Evolutionary conservation across 2,329 filamentous ascomycete genomes (phyloP), one percentile per base, ranked within the genome.

Genomic region (Aureobasidium subglaciale): DNA sequence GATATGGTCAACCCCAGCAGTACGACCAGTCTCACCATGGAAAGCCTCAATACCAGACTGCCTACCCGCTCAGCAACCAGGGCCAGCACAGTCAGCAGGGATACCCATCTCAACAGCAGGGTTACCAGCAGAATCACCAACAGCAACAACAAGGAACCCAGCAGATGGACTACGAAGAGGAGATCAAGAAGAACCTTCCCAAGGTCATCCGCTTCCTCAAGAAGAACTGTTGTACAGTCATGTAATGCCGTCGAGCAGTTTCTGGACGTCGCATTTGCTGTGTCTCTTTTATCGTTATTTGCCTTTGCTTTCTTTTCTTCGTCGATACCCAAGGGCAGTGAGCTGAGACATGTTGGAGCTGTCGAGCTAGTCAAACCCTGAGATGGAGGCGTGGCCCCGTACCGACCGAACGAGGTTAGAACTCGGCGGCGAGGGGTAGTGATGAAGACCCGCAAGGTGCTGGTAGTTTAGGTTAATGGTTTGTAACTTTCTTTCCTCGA

Each of bases 171-270:
- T 67, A 82, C 52, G 82, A 80, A 62, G 73, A 86, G 63, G 64
- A 83, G 61, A 77, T 84, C 60, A 81, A 80, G 68, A 82, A 82
- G 67, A 66, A 82, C 29, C 65, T 88, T 62, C 79, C 80, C 7
- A 80, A 75, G 67, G 65, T 88, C 32, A 65, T 87, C 60, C 78
- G 77, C 65, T 84, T 84, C 72, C 67, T 90, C 68, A 83, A 84
- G 68, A 71, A 75, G 37, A 54, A 55, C 32, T 91, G 87, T 71
- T 91, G 87, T 74, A 74, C 82, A 35, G 81, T 92, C 64, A 91
- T 91, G 87, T 92, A 75, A 74, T 25, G 15, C 15, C 29, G 20
- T 35, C 18, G 20, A 20, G 29, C 18, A 20, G 27, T 20, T 34
- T 4, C n/a, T 16, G 50, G 38, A 2, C n/a, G 5, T 20, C 8